phyloP scores from a whole-genome alignment of 2,329 filamentous ascomycete species.

The Fusarium luffae region DNA sequence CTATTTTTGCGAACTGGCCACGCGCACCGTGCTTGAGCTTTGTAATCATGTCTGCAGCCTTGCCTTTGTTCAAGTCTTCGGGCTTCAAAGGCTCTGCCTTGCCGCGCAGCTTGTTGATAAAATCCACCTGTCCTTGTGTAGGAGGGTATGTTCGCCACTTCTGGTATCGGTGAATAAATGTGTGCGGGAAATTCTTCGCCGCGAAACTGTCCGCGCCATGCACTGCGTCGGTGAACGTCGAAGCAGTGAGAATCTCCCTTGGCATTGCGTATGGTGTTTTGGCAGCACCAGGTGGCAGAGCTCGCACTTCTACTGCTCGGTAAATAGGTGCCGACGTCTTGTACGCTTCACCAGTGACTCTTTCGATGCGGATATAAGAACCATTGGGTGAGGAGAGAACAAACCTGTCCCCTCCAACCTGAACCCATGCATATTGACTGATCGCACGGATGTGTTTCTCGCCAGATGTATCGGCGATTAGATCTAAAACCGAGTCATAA shows the following conservation, averaged over 20 bases:
- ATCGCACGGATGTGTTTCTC: slow-evolving; percentile 82
- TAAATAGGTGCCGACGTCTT: slow-evolving; percentile 49
- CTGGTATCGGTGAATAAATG: slow-evolving; percentile 73
- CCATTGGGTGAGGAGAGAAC: slow-evolving; percentile 74
- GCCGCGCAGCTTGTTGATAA: slow-evolving; percentile 73
- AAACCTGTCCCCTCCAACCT: slow-evolving; percentile 75
- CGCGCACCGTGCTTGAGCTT: slow-evolving; percentile 86
- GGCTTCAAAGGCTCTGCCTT: slow-evolving; percentile 63
- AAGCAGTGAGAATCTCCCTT: slow-evolving; percentile 71
- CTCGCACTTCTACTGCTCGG: slow-evolving; percentile 61
- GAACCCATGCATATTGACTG: slow-evolving; percentile 85
- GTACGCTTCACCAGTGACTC: slow-evolving; percentile 41
- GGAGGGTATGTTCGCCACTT: slow-evolving; percentile 77
- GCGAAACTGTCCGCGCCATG: slow-evolving; percentile 88
- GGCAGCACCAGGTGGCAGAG: slow-evolving; percentile 55
- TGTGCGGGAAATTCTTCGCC: slow-evolving; percentile 70
- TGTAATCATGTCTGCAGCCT: slow-evolving; percentile 90
- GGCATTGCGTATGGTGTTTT: slow-evolving; percentile 75
- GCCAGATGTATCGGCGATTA: slow-evolving; percentile 82
- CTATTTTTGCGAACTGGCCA: slow-evolving; percentile 67
- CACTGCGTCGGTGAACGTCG: slow-evolving; percentile 78
- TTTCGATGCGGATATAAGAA: slow-evolving; percentile 68
- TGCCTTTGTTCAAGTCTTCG: slow-evolving; percentile 77
- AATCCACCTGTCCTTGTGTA: slow-evolving; percentile 71
- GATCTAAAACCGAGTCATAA: slow-evolving; percentile 90